Conservation (phyloP, 352 stramenopile species). For the Pythium brachiatum region DNA sequence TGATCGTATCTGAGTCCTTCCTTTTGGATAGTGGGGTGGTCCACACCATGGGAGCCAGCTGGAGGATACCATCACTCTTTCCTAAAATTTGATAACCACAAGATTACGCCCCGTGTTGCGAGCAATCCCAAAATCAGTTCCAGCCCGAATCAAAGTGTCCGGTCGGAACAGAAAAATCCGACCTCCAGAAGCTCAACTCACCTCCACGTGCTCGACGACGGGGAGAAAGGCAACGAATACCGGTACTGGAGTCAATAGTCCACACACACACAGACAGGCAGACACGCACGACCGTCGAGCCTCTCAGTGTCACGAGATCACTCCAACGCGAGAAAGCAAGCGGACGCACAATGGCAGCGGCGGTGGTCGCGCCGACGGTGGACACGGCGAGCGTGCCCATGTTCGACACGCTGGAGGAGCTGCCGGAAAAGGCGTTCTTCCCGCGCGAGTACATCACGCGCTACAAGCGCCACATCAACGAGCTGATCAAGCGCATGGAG, state of each 20-base stretch:
- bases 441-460: slow-evolving; percentile 49
- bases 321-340: slow-evolving; percentile 13
- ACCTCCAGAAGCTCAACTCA: not conserved
- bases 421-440: slow-evolving; percentile 55
- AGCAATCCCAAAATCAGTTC: not conserved
- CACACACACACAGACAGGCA: not conserved
- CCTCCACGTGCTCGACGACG: not conserved
- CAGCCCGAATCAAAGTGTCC: not conserved
- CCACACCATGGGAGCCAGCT: slow-evolving; percentile 2
- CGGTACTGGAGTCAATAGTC: too few species aligned
- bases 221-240: not conserved
- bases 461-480: slow-evolving; percentile 58
- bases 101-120: slow-evolving; percentile 1
- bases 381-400: slow-evolving; percentile 15
- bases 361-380: slow-evolving; percentile 7
- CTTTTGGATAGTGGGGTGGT: not conserved
- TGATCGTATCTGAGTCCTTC: not conserved
- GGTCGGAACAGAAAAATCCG: not conserved
- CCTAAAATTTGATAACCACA: not conserved
- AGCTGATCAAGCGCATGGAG: slow-evolving; percentile 57
- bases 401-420: slow-evolving; percentile 36
- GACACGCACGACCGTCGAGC: not conserved
- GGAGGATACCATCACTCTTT: not conserved
- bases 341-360: slow-evolving; percentile 13
- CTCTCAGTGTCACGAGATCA: slow-evolving; percentile 6